phyloP scores from a whole-genome alignment of 2,329 filamentous ascomycete species.

The Stagonosporopsis cucurbitacearum region DNA sequence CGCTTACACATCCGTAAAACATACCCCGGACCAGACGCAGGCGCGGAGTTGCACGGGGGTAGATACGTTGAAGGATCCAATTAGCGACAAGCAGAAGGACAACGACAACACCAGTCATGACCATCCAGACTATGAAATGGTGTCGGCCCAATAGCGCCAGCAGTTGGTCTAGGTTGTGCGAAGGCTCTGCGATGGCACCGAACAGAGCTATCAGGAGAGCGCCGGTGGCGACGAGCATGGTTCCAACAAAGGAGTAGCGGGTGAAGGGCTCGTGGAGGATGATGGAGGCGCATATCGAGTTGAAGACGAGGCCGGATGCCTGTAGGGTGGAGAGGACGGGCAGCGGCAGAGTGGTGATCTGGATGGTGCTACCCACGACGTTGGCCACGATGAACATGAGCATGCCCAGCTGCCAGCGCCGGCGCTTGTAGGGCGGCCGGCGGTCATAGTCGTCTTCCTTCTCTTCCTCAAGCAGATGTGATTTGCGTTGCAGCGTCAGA shows the following conservation, averaged over 20 bases:
- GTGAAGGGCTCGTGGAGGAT: constrained; percentile 95
- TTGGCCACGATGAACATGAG: constrained; percentile 96
- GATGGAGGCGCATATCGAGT: constrained; percentile 94
- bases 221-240: constrained; percentile 82
- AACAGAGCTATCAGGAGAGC: constrained; percentile 94
- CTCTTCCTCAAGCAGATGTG: constrained; percentile 96
- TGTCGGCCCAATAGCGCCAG: constrained; percentile 74
- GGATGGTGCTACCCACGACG: constrained; percentile 91
- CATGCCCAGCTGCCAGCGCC: constrained; percentile 97
- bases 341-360: constrained; percentile 93
- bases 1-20: constrained; percentile 84
- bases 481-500: constrained; percentile 95
- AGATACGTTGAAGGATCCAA: constrained; percentile 48
- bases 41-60: constrained; percentile 60
- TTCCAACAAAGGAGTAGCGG: constrained; percentile 88
- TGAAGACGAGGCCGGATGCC: constrained; percentile 91
- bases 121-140: constrained; percentile 89
- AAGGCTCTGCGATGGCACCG: constrained; percentile 90
- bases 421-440: constrained; percentile 84
- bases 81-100: constrained; percentile 65
- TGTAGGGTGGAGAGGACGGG: constrained; percentile 95
- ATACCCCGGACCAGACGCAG: constrained; percentile 82
- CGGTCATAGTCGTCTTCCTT: constrained; percentile 79
- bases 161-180: constrained; percentile 84
- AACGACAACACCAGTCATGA: constrained; percentile 76